These are phyloP conservation scores for Cytospora leucostoma DNA, from an alignment of 2,329 filamentous ascomycete species.

Conservation along the genomic window DNA sequence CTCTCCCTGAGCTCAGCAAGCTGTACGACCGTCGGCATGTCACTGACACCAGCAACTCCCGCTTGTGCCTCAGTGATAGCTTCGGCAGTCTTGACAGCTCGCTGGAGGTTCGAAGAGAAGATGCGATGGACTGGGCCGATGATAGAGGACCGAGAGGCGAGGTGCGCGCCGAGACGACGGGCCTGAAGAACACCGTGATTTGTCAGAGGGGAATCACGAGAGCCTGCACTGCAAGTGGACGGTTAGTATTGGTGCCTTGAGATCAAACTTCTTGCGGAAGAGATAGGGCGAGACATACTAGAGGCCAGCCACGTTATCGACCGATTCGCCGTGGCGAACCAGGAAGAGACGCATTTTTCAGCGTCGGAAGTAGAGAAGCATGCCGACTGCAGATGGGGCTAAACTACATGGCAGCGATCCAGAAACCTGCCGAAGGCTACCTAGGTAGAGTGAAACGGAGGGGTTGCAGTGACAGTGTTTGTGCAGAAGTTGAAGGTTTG, in stretches of 20 bases:
- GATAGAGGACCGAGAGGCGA: constrained; percentile 42
- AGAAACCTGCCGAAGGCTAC: neutral
- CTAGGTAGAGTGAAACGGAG: neutral
- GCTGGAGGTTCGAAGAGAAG: constrained; percentile 76
- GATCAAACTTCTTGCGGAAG: constrained; percentile 21
- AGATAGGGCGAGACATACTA: constrained; percentile 56
- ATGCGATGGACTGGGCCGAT: constrained; percentile 56
- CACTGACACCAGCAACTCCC: constrained; percentile 12
- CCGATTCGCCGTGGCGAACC: constrained; percentile 85
- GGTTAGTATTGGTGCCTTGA: constrained; percentile 52
- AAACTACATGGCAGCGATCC: constrained; percentile 9
- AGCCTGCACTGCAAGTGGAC: constrained; percentile 60
- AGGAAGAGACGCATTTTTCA: constrained; percentile 60
- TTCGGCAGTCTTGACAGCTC: constrained; percentile 71
- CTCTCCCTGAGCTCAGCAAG: constrained; percentile 65
- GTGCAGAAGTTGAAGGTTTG: constrained; percentile 5
- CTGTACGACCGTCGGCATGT: constrained; percentile 37
- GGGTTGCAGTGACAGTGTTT: constrained; percentile 2
- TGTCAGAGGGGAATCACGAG: constrained; percentile 77
- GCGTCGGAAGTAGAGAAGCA: constrained; percentile 13
- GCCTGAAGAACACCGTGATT: constrained; percentile 80
- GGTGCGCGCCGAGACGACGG: constrained; percentile 66
- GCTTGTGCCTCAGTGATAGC: constrained; percentile 61
- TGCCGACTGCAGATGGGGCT: neutral
- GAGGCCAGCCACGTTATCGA: constrained; percentile 80